These are phyloP conservation scores for Chaetomium fimeti DNA, from an alignment of 495 filamentous ascomycete genomes.

Conservation along the genomic window DNA sequence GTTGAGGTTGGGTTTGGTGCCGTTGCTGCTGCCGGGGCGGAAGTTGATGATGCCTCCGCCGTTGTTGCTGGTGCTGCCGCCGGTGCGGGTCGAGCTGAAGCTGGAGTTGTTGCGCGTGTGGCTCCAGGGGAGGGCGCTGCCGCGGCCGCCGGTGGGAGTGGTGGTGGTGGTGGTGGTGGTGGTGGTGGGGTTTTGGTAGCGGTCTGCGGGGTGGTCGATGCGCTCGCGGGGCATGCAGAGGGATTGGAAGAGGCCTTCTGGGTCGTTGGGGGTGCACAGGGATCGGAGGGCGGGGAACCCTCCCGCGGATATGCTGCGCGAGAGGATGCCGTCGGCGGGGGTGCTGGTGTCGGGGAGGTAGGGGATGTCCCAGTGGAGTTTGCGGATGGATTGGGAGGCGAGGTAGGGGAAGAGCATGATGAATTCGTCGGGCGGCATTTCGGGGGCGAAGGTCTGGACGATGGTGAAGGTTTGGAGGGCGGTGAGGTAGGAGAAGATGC, in stretches of 20 bases:
- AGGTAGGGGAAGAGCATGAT: slow-evolving; percentile 67
- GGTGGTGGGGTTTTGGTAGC: slow-evolving; percentile 28
- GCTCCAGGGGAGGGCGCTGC: background rate
- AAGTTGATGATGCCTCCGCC: too few relatives aligned
- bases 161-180: background rate
- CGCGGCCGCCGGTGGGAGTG: background rate
- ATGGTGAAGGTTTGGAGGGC: slow-evolving; percentile 66
- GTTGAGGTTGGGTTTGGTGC: background rate
- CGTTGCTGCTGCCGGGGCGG: slow-evolving; percentile 3
- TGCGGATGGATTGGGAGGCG: slow-evolving; percentile 62
- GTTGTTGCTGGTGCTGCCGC: slow-evolving; percentile 10
- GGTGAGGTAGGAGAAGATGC: slow-evolving; percentile 66
- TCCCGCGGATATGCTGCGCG: slow-evolving; percentile 63
- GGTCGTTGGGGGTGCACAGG: slow-evolving; percentile 71
- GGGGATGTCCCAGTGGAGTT: slow-evolving; percentile 81
- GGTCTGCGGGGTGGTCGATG: slow-evolving; percentile 39
- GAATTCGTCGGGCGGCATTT: slow-evolving; percentile 57
- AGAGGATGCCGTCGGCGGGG: slow-evolving; percentile 66
- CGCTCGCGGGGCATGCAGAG: slow-evolving; percentile 60
- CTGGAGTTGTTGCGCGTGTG: slow-evolving; percentile 22
- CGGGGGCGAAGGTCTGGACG: slow-evolving; percentile 63
- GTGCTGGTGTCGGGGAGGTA: slow-evolving; percentile 43
- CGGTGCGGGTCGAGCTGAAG: slow-evolving; percentile 15
- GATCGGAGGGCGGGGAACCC: slow-evolving; percentile 70
- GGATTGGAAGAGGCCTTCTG: slow-evolving; percentile 68